phyloP scores from a whole-genome alignment of 495 filamentous ascomycete genomes.

The Aspergillus haitiensis region DNA sequence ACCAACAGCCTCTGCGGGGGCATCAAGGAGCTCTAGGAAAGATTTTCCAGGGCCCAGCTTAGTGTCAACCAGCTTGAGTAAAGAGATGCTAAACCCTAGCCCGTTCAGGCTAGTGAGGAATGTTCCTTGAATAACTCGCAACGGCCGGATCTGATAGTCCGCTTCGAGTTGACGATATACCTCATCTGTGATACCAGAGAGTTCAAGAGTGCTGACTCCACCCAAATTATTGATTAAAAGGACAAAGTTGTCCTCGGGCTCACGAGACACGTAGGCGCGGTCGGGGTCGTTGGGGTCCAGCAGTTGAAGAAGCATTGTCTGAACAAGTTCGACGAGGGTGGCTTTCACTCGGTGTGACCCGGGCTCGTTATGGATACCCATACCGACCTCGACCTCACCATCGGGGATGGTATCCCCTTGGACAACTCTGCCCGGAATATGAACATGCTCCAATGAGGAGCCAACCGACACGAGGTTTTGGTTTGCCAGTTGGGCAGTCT shows the following conservation, averaged over 20 bases:
- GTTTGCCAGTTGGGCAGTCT: conserved; percentile 69
- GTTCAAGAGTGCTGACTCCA: conserved; percentile 83
- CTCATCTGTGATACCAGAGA: conserved; percentile 87
- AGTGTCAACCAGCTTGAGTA: conserved; percentile 79
- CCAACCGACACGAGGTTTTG: conserved; percentile 84
- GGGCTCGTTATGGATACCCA: conserved; percentile 98
- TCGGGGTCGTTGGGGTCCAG: conserved; percentile 78
- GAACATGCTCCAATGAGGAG: conserved; percentile 82
- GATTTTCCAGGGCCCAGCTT: conserved; percentile 71
- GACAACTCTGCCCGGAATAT: conserved; percentile 75
- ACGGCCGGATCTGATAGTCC: conserved; percentile 69
- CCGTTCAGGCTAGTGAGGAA: conserved; percentile 88
- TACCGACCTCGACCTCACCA: conserved; percentile 88
- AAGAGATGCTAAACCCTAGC: conserved; percentile 83
- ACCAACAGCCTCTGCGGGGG: conserved; percentile 78
- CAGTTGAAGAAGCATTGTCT: conserved; percentile 77
- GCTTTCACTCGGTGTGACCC: conserved; percentile 72
- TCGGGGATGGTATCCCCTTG: conserved; percentile 57
- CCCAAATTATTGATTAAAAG: conserved; percentile 92
- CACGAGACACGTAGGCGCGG: conserved; percentile 72
- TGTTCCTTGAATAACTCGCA: conserved; percentile 59
- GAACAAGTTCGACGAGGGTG: conserved; percentile 68
- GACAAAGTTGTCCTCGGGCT: conserved; percentile 62
- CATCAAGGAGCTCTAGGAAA: conserved; percentile 86
- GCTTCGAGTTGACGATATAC: conserved; percentile 73